phyloP scores from a whole-genome alignment of 768 basidiomycete species.

The Leucocoprinus leucothites region DNA sequence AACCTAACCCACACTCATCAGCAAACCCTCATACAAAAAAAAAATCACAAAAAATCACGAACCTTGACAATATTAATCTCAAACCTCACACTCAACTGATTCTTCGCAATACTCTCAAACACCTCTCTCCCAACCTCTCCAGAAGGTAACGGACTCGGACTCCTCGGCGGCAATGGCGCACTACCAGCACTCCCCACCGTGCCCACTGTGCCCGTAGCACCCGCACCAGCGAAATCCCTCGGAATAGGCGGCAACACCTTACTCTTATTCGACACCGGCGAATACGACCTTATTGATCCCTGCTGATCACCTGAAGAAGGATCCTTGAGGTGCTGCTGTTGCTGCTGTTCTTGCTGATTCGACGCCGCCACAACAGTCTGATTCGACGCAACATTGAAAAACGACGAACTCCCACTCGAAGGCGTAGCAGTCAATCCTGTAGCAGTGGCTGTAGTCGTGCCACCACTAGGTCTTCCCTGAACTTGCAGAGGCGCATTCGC shows the following conservation, averaged over 20 bases:
- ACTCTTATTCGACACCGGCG: slow-evolving; percentile 41
- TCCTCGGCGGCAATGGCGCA: slow-evolving; percentile 25
- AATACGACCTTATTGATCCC: slow-evolving; percentile 24
- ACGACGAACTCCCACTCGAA: slow-evolving; percentile 78
- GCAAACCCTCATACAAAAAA: not conserved
- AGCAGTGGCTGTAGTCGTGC: slow-evolving; percentile 7
- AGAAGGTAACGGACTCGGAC: slow-evolving; percentile 55
- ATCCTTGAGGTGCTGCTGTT: slow-evolving; percentile 17
- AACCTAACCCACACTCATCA: slow-evolving; percentile 48
- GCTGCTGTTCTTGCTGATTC: slow-evolving; percentile 17
- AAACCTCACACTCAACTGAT: slow-evolving; percentile 86
- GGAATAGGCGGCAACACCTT: slow-evolving; percentile 81
- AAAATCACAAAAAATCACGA: slow-evolving; percentile 1
- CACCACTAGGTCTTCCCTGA: slow-evolving; percentile 36
- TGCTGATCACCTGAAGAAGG: slow-evolving; percentile 2
- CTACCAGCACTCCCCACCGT: slow-evolving; percentile 23
- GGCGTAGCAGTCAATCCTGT: slow-evolving; percentile 59
- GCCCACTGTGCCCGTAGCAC: slow-evolving; percentile 3
- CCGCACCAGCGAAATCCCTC: slow-evolving; percentile 48
- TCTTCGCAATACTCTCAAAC: slow-evolving; percentile 73
- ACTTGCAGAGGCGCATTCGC: slow-evolving; percentile 20
- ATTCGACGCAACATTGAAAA: slow-evolving; percentile 75
- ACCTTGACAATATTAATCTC: slow-evolving; percentile 98
- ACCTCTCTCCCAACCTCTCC: slow-evolving; percentile 65
- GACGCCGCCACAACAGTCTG: slow-evolving; percentile 28